phyloP scores from a whole-genome alignment of 257 asterid species.

The Fraxinus americana region DNA sequence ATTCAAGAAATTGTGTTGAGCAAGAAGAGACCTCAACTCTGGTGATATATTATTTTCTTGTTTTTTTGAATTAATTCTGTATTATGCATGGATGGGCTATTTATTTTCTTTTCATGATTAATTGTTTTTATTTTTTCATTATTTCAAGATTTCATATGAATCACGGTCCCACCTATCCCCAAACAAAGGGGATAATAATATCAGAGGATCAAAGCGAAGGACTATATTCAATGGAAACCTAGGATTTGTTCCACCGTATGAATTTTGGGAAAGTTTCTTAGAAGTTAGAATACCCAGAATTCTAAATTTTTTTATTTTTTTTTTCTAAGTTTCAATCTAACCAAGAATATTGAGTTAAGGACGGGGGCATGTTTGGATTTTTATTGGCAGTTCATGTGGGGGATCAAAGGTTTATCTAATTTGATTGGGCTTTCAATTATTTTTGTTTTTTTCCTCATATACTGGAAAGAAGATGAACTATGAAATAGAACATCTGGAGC shows the following conservation, averaged over 20 bases:
- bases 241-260: background rate
- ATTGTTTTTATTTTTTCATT: background rate
- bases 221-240: background rate
- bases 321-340: background rate
- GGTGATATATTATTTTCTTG: constrained; percentile 24
- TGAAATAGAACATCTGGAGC: no score
- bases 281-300: background rate
- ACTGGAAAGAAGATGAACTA: background rate
- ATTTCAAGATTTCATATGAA: background rate
- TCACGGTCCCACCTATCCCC: background rate
- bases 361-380: background rate
- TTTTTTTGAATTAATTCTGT: background rate
- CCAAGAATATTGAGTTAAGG: background rate
- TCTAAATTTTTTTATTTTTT: no score
- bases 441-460: background rate
- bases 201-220: no score
- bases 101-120: background rate
- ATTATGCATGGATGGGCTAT: background rate
- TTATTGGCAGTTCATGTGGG: background rate
- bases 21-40: constrained; percentile 43
- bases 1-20: constrained; percentile 20
- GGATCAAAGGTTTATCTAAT: background rate
- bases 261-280: background rate
- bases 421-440: background rate
- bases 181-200: background rate